These are phyloP conservation scores for Singerocomus rubriflavus DNA, from an alignment of 1,284 basidiomycete species.

Conservation along the genomic window DNA sequence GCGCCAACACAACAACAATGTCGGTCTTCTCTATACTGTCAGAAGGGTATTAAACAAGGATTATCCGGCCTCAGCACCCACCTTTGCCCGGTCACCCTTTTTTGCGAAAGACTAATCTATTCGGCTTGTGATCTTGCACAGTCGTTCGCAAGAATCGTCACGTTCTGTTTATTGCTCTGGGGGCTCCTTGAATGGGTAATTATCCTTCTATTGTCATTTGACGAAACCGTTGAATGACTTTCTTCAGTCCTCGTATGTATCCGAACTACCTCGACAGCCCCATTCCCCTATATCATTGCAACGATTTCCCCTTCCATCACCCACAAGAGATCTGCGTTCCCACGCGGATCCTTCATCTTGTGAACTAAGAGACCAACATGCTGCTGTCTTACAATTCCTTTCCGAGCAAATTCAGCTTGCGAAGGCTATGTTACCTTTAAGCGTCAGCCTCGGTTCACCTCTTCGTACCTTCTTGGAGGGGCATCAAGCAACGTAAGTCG, in stretches of 20 bases:
- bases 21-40: not conserved
- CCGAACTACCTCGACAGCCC: constrained; percentile 9
- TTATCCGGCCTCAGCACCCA: not conserved
- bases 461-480: constrained; percentile 23
- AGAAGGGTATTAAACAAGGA: not conserved
- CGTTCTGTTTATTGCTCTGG: constrained; percentile 25
- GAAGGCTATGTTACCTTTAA: constrained; percentile 26
- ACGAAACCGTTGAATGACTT: constrained; percentile 10
- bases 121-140: constrained; percentile 17
- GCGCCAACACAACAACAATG: not conserved
- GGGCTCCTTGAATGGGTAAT: constrained; percentile 28
- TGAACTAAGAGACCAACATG: constrained; percentile 18
- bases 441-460: constrained; percentile 19
- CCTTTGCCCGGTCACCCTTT: not conserved
- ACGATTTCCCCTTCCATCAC: constrained; percentile 16
- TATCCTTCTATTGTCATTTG: not conserved
- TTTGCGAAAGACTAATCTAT: constrained; percentile 7
- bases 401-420: constrained; percentile 30
- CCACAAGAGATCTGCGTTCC: constrained; percentile 2
- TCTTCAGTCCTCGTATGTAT: constrained; percentile 18
- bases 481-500: constrained; percentile 23
- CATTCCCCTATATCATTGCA: constrained; percentile 1
- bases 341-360: constrained; percentile 1
- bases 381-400: constrained; percentile 25
- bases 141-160: constrained; percentile 13